Conservation (phyloP, 768 basidiomycete species). For the Auricularia cornea region DNA sequence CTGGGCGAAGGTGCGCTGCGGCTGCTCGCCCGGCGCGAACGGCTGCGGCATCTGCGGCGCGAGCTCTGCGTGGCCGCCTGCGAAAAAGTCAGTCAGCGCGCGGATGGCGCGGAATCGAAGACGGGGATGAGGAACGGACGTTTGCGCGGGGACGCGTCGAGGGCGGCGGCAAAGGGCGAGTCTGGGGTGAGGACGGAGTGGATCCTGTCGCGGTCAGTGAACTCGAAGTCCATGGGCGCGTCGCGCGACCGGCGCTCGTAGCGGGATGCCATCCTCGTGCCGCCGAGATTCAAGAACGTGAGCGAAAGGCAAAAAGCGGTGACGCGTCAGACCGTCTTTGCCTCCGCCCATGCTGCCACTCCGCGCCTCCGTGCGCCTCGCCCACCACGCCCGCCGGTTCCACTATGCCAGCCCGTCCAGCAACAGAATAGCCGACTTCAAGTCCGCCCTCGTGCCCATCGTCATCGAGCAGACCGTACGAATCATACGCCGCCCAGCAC, state of each 20-base stretch:
- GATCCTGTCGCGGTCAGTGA: slow-evolving; percentile 47
- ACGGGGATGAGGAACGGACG: slow-evolving; percentile 41
- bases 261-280: neutral
- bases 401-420: slow-evolving; percentile 18
- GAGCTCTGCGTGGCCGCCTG: slow-evolving; percentile 39
- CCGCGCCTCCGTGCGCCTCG: slow-evolving; percentile 11
- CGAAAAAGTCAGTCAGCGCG: slow-evolving; percentile 14
- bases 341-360: slow-evolving; percentile 11
- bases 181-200: slow-evolving; percentile 50
- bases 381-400: slow-evolving; percentile 8
- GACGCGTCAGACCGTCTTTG: slow-evolving; percentile 12
- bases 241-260: neutral
- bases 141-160: slow-evolving; percentile 47
- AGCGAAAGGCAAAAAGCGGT: neutral
- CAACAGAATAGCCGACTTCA: slow-evolving; percentile 13
- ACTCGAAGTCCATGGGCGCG: slow-evolving; percentile 86
- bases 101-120: slow-evolving; percentile 5
- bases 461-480: slow-evolving; percentile 87
- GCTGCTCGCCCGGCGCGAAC: slow-evolving; percentile 29
- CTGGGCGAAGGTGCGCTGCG: slow-evolving; percentile 50
- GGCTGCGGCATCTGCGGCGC: slow-evolving; percentile 20
- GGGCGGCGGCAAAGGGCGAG: slow-evolving; percentile 24
- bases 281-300: neutral
- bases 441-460: slow-evolving; percentile 69
- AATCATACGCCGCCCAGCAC: slow-evolving; percentile 3